phyloP scores from a whole-genome alignment of 495 filamentous ascomycete genomes.

The Lasiosphaeriaceae sp. region DNA sequence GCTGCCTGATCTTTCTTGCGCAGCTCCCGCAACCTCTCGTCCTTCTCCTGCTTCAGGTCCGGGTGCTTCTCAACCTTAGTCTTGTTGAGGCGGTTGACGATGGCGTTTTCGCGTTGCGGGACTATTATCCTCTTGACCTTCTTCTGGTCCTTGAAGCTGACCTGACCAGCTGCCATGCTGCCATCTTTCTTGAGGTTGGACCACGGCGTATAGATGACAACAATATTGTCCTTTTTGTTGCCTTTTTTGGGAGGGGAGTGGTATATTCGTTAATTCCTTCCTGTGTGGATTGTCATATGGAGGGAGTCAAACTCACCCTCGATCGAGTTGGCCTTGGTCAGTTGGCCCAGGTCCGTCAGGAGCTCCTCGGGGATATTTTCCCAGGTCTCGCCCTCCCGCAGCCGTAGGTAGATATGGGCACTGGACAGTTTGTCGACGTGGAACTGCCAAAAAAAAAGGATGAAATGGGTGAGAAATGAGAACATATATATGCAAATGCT shows the following conservation, averaged over 20 bases:
- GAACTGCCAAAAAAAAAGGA: constrained; percentile 55
- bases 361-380: constrained; percentile 73
- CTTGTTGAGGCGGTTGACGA: constrained; percentile 96
- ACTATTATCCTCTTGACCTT: constrained; percentile 82
- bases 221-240: constrained; percentile 98
- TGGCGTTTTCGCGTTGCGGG: constrained; percentile 71
- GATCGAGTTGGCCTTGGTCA: constrained; percentile 98
- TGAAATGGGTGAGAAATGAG: not conserved
- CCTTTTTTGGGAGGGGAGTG: constrained; percentile 55
- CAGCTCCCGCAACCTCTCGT: constrained; percentile 64
- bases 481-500: too few relatives aligned
- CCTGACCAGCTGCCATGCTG: constrained; percentile 93
- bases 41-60: constrained; percentile 75
- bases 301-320: constrained; percentile 57
- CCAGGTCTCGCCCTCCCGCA: constrained; percentile 80
- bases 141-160: constrained; percentile 87
- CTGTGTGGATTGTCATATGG: not conserved
- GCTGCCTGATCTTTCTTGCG: constrained; percentile 64
- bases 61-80: constrained; percentile 84
- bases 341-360: constrained; percentile 81
- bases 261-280: too few relatives aligned
- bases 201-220: constrained; percentile 96
- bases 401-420: constrained; percentile 90
- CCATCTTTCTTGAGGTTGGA: constrained; percentile 93
- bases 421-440: constrained; percentile 97